phyloP scores from a whole-genome alignment of 495 filamentous ascomycete genomes.

The Extremus antarcticus region DNA sequence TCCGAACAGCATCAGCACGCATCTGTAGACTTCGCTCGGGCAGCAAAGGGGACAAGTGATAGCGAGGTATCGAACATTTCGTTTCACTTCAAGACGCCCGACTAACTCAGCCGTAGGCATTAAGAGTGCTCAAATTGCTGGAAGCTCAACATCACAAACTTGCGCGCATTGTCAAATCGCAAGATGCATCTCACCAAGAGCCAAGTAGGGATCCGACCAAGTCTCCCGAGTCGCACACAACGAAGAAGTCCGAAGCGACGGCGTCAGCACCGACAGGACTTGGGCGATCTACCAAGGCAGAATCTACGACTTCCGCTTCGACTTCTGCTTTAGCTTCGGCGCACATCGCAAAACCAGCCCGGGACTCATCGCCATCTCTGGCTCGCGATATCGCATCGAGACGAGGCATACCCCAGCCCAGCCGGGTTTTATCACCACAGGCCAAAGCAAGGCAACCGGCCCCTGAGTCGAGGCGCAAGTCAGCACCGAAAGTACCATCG shows the following conservation, averaged over 20 bases:
- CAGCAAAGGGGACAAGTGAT: constrained; percentile 61
- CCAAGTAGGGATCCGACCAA: background rate
- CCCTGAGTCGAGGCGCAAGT: constrained; percentile 7
- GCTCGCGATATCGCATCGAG: constrained; percentile 18
- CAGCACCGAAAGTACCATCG: constrained; percentile 5
- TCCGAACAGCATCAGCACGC: constrained; percentile 81
- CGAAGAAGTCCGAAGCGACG: constrained; percentile 3
- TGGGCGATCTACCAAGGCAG: background rate
- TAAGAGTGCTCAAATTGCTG: constrained; percentile 71
- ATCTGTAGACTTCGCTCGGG: constrained; percentile 79
- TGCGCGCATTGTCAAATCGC: constrained; percentile 58
- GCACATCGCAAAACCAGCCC: background rate
- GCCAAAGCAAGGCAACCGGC: constrained; percentile 9
- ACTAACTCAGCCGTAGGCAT: constrained; percentile 40
- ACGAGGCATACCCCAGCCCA: constrained; percentile 14
- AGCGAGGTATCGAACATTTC: constrained; percentile 44
- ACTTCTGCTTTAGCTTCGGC: constrained; percentile 10
- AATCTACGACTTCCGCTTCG: constrained; percentile 7
- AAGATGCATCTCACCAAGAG: constrained; percentile 19
- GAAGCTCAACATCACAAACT: constrained; percentile 77
- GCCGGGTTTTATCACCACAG: constrained; percentile 6
- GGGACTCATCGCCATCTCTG: constrained; percentile 16
- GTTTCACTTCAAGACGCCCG: background rate
- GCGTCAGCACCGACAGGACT: constrained; percentile 15
- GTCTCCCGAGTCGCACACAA: background rate